Conservation (phyloP, 139 green algal species). For the Chlamydomonas schloesseri region DNA sequence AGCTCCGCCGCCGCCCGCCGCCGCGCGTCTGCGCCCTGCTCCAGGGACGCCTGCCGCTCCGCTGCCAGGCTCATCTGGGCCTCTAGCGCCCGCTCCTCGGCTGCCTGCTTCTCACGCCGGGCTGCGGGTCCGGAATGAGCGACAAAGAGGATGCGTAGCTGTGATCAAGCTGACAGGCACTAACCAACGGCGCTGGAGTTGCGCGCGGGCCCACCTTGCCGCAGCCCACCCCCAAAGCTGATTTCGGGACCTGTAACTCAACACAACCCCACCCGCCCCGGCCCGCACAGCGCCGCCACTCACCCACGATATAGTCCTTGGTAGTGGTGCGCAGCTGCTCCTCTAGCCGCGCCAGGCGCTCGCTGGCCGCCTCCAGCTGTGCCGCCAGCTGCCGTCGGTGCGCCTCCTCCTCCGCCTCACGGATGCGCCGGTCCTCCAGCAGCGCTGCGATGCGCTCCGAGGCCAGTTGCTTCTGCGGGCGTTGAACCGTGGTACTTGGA, state of each 20-base stretch:
- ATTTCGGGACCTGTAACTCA: too few relatives aligned
- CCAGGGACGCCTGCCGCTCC: slow-evolving; percentile 40
- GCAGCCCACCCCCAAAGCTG: too few relatives aligned
- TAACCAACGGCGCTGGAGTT: too few relatives aligned
- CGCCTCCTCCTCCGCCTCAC: slow-evolving; percentile 77
- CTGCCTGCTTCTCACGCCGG: slow-evolving; percentile 68
- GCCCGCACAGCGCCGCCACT: too few relatives aligned
- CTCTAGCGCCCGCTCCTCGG: slow-evolving; percentile 62
- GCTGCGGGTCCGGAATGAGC: too few relatives aligned
- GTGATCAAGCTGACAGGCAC: too few relatives aligned
- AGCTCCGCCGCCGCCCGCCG: slow-evolving; percentile 40
- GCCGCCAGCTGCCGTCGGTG: slow-evolving; percentile 56
- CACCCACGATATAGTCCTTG: slow-evolving; percentile 84
- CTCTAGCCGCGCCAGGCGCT: slow-evolving; percentile 74
- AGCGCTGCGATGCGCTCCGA: slow-evolving; percentile 83
- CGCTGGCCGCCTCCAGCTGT: slow-evolving; percentile 61
- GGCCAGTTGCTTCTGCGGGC: slow-evolving; percentile 77
- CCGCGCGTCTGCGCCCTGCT: slow-evolving; percentile 5
- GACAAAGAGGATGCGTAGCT: too few relatives aligned
- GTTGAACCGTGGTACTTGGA: too few relatives aligned
- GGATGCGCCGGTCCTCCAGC: slow-evolving; percentile 82
- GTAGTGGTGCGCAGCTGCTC: slow-evolving; percentile 81
- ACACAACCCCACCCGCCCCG: too few relatives aligned
- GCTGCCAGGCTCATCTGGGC: slow-evolving; percentile 53
- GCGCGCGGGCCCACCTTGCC: too few relatives aligned